These are phyloP conservation scores for Pythium vanterpoolii DNA, from an alignment of 352 stramenopile species.

Conservation along the genomic window DNA sequence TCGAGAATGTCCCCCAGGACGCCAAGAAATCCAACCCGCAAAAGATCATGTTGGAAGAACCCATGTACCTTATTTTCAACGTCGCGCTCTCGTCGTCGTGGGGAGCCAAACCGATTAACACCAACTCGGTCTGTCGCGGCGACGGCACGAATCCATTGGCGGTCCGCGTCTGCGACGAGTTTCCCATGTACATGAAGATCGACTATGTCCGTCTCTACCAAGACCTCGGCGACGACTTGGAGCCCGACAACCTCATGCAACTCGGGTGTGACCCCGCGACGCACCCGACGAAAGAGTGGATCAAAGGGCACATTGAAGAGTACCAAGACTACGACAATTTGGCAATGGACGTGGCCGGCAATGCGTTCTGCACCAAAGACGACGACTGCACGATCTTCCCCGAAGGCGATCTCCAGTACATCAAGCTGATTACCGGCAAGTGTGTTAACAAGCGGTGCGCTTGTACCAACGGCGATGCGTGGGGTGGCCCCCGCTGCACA, in stretches of 20 bases:
- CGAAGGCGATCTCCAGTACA: conserved; percentile 19
- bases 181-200: conserved; percentile 41
- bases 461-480: conserved; percentile 32
- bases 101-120: conserved; percentile 60
- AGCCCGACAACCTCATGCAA: conserved; percentile 26
- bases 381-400: conserved; percentile 32
- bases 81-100: conserved; percentile 89
- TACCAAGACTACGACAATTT: conserved; percentile 35
- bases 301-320: conserved; percentile 33
- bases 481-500: conserved; percentile 35
- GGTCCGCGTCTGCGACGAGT: conserved; percentile 43
- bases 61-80: conserved; percentile 94
- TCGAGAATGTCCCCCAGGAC: conserved; percentile 54
- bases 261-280: conserved; percentile 32
- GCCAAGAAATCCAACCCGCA: conserved; percentile 38
- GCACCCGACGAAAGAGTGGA: conserved; percentile 39
- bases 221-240: conserved; percentile 20
- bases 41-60: conserved; percentile 83
- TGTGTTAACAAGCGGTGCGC: conserved; percentile 42
- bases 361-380: conserved; percentile 23
- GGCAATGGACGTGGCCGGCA: conserved; percentile 23
- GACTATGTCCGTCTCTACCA: conserved; percentile 33
- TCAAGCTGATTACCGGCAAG: conserved; percentile 24
- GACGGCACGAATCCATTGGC: conserved; percentile 29
- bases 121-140: conserved; percentile 38